Base-by-base conservation (phyloP, 108 stramenopile species). In the Nitzschia sp. region DNA sequence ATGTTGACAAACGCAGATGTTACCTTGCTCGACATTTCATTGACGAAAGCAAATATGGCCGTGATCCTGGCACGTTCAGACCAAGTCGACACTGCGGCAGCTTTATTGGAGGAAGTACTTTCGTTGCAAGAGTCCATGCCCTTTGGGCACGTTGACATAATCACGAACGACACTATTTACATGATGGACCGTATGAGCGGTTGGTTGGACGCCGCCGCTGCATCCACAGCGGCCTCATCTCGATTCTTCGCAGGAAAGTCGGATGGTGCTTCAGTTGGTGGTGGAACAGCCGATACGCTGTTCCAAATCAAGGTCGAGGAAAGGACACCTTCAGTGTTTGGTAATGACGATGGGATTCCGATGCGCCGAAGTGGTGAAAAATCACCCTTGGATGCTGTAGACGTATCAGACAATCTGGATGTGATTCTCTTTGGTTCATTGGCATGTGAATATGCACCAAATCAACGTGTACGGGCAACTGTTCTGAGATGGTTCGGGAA, bases 401-500 rank as follows among this genome's bases (percentile, higher is more conserved):
- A 63, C 7, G 52, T 29, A 42, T 64, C 71, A 26, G 71, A 72
- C 38, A 43, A 52, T 3, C 52, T 42, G 25, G 63, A 72, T 44
- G 38, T 51, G 11, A 46, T 72, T 22, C 29, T 57, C n/a, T 53
- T 72, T n/a, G 71, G 71, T 6, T 26, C 62, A 14, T 39, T 72
- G 20, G 41, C 17, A 0, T 37, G 40, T 8, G 62, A 63, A 51
- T 72, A 44, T 37, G 37, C 63, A 0, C 63, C 71, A 14, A 42
- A 20, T 3, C 54, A 72, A 48, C 71, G 71, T 21, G 71, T 72
- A 8, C 62, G 62, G 43, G 71, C 51, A 19, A 53, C 71, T 26
- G 59, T 72, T 39, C 42, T 64, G 41, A 7, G 25, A 11, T 64
- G 71, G 62, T 63, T 72, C 34, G 63, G 51, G 24, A 64, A 54